Percentiles rank a stretch among this genome's conserved stretches.
These are phyloP conservation scores for Funneliformis mosseae DNA, from an alignment of 192 early-diverging fungal species.

Conservation along the genomic window DNA sequence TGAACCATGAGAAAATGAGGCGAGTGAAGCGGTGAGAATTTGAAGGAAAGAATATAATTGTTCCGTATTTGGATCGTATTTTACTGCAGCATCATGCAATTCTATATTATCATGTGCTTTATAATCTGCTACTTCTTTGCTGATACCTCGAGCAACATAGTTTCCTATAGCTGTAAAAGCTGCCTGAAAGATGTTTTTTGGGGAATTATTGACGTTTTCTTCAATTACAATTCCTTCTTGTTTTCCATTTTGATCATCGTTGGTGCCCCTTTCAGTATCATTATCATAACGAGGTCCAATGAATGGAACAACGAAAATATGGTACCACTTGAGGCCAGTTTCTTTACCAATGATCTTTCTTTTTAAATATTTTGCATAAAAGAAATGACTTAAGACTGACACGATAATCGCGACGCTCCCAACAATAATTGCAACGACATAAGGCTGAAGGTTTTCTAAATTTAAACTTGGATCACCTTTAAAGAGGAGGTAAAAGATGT, in stretches of 20 bases:
- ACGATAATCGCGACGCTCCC: conserved; percentile 60
- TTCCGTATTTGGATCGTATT: conserved; percentile 78
- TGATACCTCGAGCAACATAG: conserved; percentile 32
- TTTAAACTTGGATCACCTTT: conserved; percentile 66
- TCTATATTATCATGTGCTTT: conserved; percentile 43
- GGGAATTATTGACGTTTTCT: too few relatives aligned
- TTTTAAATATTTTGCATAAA: conserved; percentile 65
- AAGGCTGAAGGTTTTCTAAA: conserved; percentile 43
- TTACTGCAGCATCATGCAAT: conserved; percentile 63
- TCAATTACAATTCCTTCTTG: too few relatives aligned
- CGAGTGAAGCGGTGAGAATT: conserved; percentile 77
- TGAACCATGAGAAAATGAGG: conserved; percentile 84
- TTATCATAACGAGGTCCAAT: conserved; percentile 30
- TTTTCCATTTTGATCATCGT: too few relatives aligned
- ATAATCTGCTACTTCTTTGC: conserved; percentile 10
- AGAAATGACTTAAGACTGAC: conserved; percentile 58
- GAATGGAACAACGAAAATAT: conserved; percentile 62
- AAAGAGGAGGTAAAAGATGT: conserved; percentile 70
- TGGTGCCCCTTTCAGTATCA: too few relatives aligned
- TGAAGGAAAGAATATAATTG: conserved; percentile 83
- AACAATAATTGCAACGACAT: conserved; percentile 60
- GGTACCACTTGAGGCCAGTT: conserved; percentile 68
- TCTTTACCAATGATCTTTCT: conserved; percentile 67
- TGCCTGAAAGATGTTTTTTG: too few relatives aligned
- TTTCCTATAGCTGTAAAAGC: too few relatives aligned